Evolutionary conservation across 805 yeast species (phyloP).

Genomic region (Wickerhamomyces strasburgensis): DNA sequence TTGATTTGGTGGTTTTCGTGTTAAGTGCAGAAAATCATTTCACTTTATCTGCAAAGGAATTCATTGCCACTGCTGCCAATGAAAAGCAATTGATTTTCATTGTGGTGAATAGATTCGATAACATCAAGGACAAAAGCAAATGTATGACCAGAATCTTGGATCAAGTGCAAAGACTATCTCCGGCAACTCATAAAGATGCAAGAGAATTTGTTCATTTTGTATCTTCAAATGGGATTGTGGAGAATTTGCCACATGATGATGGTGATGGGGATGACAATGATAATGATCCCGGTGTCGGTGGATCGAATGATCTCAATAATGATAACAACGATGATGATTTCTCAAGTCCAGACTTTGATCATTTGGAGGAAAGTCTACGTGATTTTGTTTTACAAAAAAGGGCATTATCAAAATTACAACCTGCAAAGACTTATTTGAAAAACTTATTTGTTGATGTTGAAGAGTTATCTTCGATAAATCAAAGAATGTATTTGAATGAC

Average conservation of each 20-base stretch:
- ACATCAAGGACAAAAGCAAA: conserved; percentile 71
- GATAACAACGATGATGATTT: conserved; percentile 27
- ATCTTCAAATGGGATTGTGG: conserved; percentile 49
- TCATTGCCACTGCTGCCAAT: conserved; percentile 81
- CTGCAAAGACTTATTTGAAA: conserved; percentile 81
- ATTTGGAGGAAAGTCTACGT: conserved; percentile 77
- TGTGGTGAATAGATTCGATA: conserved; percentile 90
- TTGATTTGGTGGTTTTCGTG: conserved; percentile 92
- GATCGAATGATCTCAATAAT: conserved; percentile 21
- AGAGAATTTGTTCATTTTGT: conserved; percentile 93
- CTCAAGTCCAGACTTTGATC: conserved; percentile 64
- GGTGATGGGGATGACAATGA: conserved; percentile 34
- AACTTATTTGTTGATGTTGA: conserved; percentile 67
- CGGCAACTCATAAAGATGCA: conserved; percentile 85
- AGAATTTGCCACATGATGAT: conserved; percentile 32
- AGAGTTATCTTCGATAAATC: conserved; percentile 57
- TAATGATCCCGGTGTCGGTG: conserved; percentile 34
- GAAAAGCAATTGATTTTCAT: conserved; percentile 91
- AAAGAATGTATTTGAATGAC: conserved; percentile 46
- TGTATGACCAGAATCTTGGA: conserved; percentile 75
- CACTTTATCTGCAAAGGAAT: conserved; percentile 90
- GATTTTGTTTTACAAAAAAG: conserved; percentile 86
- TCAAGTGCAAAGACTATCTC: conserved; percentile 81
- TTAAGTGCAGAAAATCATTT: conserved; percentile 95
- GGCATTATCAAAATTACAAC: conserved; percentile 80